Evolutionary conservation across 306 rosid species (phyloP).

Genomic region (Alnus rubra): DNA sequence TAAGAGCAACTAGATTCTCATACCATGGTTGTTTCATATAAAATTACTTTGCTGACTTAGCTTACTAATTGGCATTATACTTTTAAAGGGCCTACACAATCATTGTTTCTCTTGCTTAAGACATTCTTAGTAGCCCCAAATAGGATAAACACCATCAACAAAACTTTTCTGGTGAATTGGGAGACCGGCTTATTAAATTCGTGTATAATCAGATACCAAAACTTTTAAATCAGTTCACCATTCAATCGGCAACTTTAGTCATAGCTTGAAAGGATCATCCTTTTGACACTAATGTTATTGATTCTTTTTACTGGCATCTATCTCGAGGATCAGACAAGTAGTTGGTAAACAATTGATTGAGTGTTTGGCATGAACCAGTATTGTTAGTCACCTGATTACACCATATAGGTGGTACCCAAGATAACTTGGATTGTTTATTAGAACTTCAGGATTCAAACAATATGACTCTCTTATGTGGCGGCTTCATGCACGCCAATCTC

Average conservation of each 20-base stretch:
- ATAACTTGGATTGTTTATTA: not conserved
- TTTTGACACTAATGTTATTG: not conserved
- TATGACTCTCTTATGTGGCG: not conserved
- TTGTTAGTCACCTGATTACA: not conserved
- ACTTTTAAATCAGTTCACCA: not conserved
- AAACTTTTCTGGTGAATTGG: not conserved
- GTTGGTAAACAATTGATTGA: not conserved
- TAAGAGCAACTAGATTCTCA: not conserved
- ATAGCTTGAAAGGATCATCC: not conserved
- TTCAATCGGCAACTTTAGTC: not conserved
- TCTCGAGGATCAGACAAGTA: not conserved
- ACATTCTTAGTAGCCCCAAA: not conserved
- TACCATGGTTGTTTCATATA: not conserved
- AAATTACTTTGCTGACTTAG: not conserved
- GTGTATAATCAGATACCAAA: not conserved
- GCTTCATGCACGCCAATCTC: not conserved
- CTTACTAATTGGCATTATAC: not conserved
- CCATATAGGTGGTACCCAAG: not conserved
- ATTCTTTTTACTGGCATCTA: not conserved
- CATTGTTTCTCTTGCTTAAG: not conserved
- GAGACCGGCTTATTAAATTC: not conserved
- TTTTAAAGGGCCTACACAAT: not conserved
- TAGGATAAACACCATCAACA: not conserved
- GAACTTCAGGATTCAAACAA: not conserved
- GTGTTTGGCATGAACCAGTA: not conserved